phyloP scores from a whole-genome alignment of 495 filamentous ascomycete genomes.

The Aspergillus saccharolyticus region DNA sequence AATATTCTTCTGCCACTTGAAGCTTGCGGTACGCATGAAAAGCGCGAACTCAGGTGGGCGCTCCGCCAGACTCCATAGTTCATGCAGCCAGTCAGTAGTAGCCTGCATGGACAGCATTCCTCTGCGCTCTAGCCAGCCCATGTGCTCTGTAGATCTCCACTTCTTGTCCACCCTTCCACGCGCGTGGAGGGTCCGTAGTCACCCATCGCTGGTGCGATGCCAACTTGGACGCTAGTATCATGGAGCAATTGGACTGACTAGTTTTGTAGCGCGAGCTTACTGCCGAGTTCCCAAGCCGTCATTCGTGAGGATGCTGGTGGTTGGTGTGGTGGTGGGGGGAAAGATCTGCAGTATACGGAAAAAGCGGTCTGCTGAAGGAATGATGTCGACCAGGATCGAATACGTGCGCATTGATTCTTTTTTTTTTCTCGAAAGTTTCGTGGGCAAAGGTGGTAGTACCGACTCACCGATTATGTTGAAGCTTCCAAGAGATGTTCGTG shows the following conservation, averaged over 20 bases:
- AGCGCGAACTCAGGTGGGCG: background rate
- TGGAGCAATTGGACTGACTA: too few relatives aligned
- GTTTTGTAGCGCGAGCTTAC: background rate
- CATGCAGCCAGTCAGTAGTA: background rate
- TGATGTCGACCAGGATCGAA: background rate
- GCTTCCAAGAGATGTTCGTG: background rate
- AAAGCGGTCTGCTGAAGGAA: conserved; percentile 4
- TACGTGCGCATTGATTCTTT: background rate
- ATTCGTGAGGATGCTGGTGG: background rate
- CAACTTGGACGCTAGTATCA: background rate
- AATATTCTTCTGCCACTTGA: background rate
- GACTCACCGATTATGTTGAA: background rate
- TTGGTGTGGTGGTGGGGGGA: conserved; percentile 1
- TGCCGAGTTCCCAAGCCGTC: background rate
- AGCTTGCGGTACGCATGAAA: background rate
- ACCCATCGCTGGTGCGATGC: background rate
- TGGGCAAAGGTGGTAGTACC: background rate
- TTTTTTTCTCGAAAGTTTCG: background rate
- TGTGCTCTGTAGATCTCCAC: background rate
- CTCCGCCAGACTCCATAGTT: background rate
- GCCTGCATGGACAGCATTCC: background rate
- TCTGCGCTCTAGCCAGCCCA: background rate
- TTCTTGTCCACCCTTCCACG: background rate
- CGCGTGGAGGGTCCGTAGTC: background rate
- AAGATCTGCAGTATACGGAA: conserved; percentile 2